Percentiles rank a stretch among this genome's conserved stretches.
Conservation (phyloP, 2,329 filamentous ascomycete genomes). For the Fusarium anthophilum region DNA sequence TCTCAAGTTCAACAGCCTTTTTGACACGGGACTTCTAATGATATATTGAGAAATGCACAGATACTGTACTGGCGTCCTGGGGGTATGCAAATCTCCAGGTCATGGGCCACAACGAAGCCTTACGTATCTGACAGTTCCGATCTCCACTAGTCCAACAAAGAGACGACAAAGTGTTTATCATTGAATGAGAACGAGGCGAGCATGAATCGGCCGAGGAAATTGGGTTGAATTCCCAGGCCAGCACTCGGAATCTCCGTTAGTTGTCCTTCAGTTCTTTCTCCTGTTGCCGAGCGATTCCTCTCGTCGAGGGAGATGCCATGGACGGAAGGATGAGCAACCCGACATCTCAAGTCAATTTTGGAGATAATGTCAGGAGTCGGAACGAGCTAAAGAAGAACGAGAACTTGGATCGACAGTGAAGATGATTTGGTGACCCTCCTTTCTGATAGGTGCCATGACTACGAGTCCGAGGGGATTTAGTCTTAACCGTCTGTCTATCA, state of each 20-base stretch:
- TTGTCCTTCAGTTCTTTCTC: background rate
- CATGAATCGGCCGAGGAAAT: no score
- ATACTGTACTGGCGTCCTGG: background rate
- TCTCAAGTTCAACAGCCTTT: background rate
- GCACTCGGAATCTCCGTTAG: background rate
- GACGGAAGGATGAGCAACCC: background rate
- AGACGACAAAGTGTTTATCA: background rate
- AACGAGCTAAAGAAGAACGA: background rate
- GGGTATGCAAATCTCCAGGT: background rate
- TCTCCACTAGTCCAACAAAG: background rate
- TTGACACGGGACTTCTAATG: rapidly evolving
- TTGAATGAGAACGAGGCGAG: background rate
- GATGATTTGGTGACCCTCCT: no score
- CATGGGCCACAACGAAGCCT: background rate
- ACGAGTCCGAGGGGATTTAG: background rate
- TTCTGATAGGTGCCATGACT: background rate
- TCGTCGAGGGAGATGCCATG: background rate
- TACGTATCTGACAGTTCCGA: background rate
- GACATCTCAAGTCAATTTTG: background rate
- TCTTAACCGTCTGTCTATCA: background rate
- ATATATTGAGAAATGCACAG: background rate
- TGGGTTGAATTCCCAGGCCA: no score
- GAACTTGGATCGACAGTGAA: no score
- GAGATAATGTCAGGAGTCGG: background rate
- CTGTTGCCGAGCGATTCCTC: background rate